Conservation (phyloP, 768 basidiomycete species). For the Boletellus sp. region DNA sequence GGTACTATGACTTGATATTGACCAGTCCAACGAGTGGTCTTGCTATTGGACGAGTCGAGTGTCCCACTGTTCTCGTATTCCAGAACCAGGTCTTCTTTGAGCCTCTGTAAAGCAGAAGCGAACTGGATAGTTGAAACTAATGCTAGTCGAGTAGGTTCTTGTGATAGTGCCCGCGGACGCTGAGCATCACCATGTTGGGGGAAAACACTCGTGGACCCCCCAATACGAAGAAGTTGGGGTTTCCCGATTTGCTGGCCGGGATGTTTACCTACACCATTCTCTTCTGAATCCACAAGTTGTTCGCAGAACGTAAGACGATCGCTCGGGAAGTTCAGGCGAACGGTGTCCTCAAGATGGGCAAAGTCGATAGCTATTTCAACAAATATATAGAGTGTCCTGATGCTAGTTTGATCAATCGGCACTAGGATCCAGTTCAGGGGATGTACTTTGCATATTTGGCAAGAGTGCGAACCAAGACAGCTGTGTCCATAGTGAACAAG, state of each 20-base stretch:
- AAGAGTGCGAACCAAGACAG: conserved; percentile 70
- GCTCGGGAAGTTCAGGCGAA: conserved; percentile 86
- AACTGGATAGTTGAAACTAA: conserved; percentile 98
- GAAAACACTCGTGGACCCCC: conserved; percentile 27
- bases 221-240: conserved; percentile 56
- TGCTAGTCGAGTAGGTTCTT: conserved; percentile 66
- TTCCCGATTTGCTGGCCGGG: conserved; percentile 42
- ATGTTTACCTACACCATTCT: conserved; percentile 43
- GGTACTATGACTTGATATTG: conserved; percentile 77
- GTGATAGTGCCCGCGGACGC: conserved; percentile 10
- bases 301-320: conserved; percentile 64
- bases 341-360: conserved; percentile 72
- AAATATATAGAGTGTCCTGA: conserved; percentile 96
- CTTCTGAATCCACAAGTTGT: conserved; percentile 56
- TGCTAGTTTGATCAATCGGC: conserved; percentile 88
- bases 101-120: conserved; percentile 82
- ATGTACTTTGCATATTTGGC: neutral
- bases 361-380: conserved; percentile 96
- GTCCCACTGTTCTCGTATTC: conserved; percentile 29
- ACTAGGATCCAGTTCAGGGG: conserved; percentile 45
- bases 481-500: conserved; percentile 97
- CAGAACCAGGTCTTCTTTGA: conserved; percentile 71
- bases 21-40: conserved; percentile 45
- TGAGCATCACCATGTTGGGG: conserved; percentile 8
- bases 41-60: neutral